Base-by-base conservation (phyloP, 1,284 basidiomycete species). In the Microbotryum intermedium region DNA sequence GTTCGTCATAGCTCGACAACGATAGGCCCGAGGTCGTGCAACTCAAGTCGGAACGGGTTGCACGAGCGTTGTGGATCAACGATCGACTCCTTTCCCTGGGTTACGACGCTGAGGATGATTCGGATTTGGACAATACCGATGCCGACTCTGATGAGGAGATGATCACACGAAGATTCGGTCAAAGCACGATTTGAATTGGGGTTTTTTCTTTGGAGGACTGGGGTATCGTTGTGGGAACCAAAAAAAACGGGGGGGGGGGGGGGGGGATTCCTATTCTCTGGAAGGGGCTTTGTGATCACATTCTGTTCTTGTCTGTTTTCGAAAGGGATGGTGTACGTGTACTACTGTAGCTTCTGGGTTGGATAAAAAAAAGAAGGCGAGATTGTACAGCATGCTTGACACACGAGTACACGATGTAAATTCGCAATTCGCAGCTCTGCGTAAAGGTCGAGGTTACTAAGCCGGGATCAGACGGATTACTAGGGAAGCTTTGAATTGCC, bases 41-140 rank as follows among this genome's bases (percentile, higher is more conserved):
- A 28, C 60, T 68, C 4, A 50, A 58, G 0, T 39, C 58, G 0
- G 58, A 68, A 42, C 64, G 67, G 7, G 61, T 68, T 45, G 65
- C 66, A 23, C 61, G 67, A 16, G 67, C 64, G 0, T n/a, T 68
- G 39, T 60, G 62, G 45, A 68, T 68, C 58, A 68, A 68, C 42
- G 61, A 61, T 3, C 46, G 60, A 4, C 34, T 68, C 9, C 42
- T 62, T 25, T 60, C 44, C 21, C 46, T 50, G n/a, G 52, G 52
- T 39, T 29, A 54, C 52, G 34, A 23, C 34, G 26, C 29, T 18
- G 52, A 54, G 18, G 54, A 56, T 23, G 34, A 43, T 20, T 28
- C 30, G 43, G 42, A 43, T 21, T 21, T 23, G 20, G 53, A 46
- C 43, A 21, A 43, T 10, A 39, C 34, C 42, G 25, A 52, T 23